Evolutionary conservation across 768 basidiomycete genomes (phyloP).

Genomic region (Rhodotorula diobovata): DNA sequence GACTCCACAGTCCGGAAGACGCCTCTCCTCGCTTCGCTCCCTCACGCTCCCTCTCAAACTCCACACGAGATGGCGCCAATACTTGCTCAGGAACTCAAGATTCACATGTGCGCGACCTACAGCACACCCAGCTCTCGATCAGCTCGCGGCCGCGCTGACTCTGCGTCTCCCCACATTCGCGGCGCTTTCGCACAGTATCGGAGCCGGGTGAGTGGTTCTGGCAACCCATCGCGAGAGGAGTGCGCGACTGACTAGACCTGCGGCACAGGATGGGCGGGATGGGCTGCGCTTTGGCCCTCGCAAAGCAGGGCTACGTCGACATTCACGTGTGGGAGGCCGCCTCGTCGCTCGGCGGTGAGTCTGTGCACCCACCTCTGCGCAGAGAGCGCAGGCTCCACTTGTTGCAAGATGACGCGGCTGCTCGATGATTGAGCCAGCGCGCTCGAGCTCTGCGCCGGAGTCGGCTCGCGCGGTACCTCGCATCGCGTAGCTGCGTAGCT

Average conservation of each 20-base stretch:
- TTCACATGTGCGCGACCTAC: slow-evolving; percentile 10
- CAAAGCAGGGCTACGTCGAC: background rate
- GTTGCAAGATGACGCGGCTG: too few relatives aligned
- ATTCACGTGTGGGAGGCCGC: slow-evolving; percentile 8
- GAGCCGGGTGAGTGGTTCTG: background rate
- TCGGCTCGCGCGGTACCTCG: too few relatives aligned
- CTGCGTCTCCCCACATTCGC: background rate
- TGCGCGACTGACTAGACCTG: background rate
- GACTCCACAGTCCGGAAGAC: background rate
- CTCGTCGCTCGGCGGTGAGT: background rate
- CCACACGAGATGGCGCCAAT: background rate
- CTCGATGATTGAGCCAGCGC: too few relatives aligned
- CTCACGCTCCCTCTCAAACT: too few relatives aligned
- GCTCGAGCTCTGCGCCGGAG: too few relatives aligned
- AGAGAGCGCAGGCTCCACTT: too few relatives aligned
- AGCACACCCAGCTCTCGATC: too few relatives aligned
- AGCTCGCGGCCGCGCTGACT: background rate
- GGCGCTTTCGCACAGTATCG: background rate
- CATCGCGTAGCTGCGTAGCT: too few relatives aligned
- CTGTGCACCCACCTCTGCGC: too few relatives aligned
- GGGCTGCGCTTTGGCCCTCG: background rate
- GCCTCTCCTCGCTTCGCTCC: background rate
- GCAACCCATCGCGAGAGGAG: background rate
- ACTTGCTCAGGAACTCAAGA: background rate
- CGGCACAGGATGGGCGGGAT: background rate